These are phyloP conservation scores for Ramularia endophylla DNA, from an alignment of 2,329 filamentous ascomycete species.

Conservation along the genomic window DNA sequence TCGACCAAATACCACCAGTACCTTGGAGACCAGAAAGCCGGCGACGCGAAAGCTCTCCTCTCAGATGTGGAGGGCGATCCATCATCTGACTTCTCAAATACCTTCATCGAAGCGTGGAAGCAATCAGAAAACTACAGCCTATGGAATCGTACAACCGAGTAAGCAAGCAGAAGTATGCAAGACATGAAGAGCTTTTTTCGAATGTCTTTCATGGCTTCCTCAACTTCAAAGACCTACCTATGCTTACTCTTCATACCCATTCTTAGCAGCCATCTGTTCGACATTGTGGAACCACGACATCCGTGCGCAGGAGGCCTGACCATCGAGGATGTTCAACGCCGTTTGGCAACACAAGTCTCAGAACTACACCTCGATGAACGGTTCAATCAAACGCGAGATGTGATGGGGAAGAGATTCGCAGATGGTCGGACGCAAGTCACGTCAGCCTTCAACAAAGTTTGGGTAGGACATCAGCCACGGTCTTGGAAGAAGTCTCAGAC, in stretches of 20 bases:
- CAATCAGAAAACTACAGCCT: conserved; percentile 86
- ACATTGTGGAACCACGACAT: conserved; percentile 87
- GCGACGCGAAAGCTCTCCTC: conserved; percentile 55
- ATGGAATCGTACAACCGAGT: conserved; percentile 68
- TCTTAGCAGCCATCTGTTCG: conserved; percentile 83
- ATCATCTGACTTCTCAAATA: conserved; percentile 70
- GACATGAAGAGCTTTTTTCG: too few species aligned
- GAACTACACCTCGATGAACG: conserved; percentile 91
- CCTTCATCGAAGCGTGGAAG: conserved; percentile 85
- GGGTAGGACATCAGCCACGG: too few species aligned
- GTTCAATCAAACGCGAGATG: conserved; percentile 75
- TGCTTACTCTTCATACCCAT: too few species aligned
- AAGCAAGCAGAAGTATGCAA: too few species aligned
- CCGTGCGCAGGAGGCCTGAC: conserved; percentile 88
- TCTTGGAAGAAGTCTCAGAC: too few species aligned
- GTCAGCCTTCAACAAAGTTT: conserved; percentile 79
- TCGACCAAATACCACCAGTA: conserved; percentile 76
- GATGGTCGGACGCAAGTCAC: conserved; percentile 84
- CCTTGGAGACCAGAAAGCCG: conserved; percentile 36
- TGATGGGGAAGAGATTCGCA: conserved; percentile 80
- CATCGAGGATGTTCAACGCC: conserved; percentile 88
- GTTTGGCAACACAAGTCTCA: conserved; percentile 84
- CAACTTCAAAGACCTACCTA: too few species aligned
- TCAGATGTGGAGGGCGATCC: conserved; percentile 73
- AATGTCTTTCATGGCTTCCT: too few species aligned